phyloP scores from a whole-genome alignment of 2,329 filamentous ascomycete species.

The Gremmenia infestans region DNA sequence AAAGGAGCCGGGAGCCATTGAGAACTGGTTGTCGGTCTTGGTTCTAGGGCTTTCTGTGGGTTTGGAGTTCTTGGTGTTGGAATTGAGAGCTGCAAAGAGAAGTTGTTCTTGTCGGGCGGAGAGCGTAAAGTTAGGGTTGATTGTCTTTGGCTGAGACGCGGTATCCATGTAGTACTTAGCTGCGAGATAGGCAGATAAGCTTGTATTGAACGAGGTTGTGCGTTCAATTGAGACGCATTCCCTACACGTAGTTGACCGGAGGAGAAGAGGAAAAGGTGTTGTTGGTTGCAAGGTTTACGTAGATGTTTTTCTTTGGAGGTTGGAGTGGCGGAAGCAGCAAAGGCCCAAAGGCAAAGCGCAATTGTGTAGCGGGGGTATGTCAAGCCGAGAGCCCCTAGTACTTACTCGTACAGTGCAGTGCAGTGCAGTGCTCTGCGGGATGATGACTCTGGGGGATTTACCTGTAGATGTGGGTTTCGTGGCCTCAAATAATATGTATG shows the following conservation, averaged over 20 bases:
- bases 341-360: neutral
- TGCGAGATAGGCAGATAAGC: neutral
- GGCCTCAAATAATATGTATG: neutral
- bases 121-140: constrained; percentile 59
- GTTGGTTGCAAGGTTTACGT: neutral
- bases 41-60: constrained; percentile 17
- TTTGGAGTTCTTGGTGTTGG: constrained; percentile 44
- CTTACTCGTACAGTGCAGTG: no score
- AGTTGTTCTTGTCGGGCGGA: constrained; percentile 73
- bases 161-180: constrained; percentile 19
- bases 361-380: neutral
- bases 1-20: constrained; percentile 45
- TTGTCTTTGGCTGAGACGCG: constrained; percentile 11
- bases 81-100: constrained; percentile 70
- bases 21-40: constrained; percentile 35
- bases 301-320: neutral
- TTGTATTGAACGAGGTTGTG: neutral
- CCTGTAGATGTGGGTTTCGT: no score
- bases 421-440: no score
- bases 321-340: neutral
- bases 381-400: no score
- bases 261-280: neutral
- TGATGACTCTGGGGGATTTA: no score
- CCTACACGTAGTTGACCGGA: neutral
- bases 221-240: constrained; percentile 4